Evolutionary conservation across 179 eudicot genomes (phyloP).

Genomic region (Monotropa hypopitys): DNA sequence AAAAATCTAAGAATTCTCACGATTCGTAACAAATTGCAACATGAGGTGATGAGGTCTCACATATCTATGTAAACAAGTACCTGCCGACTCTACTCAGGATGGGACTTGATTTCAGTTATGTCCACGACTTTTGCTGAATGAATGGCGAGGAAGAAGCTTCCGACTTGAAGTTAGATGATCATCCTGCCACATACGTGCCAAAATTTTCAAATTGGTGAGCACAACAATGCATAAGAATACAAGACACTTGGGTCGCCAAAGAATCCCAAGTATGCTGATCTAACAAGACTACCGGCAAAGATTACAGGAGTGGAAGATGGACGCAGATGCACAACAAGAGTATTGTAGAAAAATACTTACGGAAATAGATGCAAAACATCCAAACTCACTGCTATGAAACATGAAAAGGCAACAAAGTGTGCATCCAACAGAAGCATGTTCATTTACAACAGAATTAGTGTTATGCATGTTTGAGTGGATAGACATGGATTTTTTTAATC

Average conservation of each 20-base stretch:
- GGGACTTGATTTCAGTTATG: constrained; percentile 30
- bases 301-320: background rate
- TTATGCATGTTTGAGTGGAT: background rate
- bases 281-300: background rate
- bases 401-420: background rate
- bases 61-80: constrained; percentile 3
- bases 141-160: constrained; percentile 66
- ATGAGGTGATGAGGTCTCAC: background rate
- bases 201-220: background rate
- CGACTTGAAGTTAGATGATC: constrained; percentile 51
- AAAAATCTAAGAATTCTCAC: too few species aligned
- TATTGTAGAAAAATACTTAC: background rate
- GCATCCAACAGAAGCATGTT: background rate
- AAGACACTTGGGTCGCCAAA: background rate
- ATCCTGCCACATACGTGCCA: constrained; percentile 40
- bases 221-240: background rate
- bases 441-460: background rate
- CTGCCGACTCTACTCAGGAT: constrained; percentile 5
- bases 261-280: background rate
- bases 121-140: constrained; percentile 77
- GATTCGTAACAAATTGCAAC: background rate
- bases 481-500: background rate
- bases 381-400: background rate
- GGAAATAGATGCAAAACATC: background rate
- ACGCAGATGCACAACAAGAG: background rate